A percentile compares a stretch with the other conserved stretches of the same genome.
These are phyloP conservation scores for Apiospora pterosperma DNA, from an alignment of 2,329 filamentous ascomycete species.

Conservation along the genomic window DNA sequence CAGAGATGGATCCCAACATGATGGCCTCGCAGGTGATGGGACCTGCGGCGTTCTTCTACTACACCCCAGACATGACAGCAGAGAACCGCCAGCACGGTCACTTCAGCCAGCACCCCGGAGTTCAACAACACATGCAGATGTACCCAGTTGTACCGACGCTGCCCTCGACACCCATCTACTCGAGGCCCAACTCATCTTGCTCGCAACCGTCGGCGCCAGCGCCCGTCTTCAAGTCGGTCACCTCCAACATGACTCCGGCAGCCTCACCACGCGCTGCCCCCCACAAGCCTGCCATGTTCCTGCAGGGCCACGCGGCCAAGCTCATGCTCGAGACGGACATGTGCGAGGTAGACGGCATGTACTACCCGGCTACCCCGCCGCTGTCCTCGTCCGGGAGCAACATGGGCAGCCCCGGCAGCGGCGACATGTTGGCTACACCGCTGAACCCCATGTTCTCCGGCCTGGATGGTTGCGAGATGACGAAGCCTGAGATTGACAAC, in stretches of 20 bases:
- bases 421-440: conserved; percentile 77
- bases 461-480: conserved; percentile 61
- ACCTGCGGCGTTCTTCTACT: conserved; percentile 82
- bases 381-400: conserved; percentile 82
- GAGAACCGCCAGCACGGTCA: conserved; percentile 73
- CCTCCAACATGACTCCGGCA: conserved; percentile 67
- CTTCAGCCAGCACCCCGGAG: conserved; percentile 60
- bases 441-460: conserved; percentile 76
- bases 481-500: conserved; percentile 70
- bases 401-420: conserved; percentile 80
- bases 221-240: conserved; percentile 54
- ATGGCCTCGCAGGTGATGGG: conserved; percentile 58
- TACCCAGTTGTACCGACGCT: conserved; percentile 55
- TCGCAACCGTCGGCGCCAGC: conserved; percentile 54
- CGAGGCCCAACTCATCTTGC: conserved; percentile 61
- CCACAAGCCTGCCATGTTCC: conserved; percentile 70
- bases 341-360: conserved; percentile 57
- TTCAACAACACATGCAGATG: conserved; percentile 49
- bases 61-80: conserved; percentile 75
- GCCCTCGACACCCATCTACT: conserved; percentile 62
- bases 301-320: conserved; percentile 32
- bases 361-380: conserved; percentile 82
- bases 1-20: conserved; percentile 63
- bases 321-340: conserved; percentile 70
- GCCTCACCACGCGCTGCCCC: conserved; percentile 71